Evolutionary conservation across 345 rosid species (phyloP).

Genomic region (Jatropha curcas): DNA sequence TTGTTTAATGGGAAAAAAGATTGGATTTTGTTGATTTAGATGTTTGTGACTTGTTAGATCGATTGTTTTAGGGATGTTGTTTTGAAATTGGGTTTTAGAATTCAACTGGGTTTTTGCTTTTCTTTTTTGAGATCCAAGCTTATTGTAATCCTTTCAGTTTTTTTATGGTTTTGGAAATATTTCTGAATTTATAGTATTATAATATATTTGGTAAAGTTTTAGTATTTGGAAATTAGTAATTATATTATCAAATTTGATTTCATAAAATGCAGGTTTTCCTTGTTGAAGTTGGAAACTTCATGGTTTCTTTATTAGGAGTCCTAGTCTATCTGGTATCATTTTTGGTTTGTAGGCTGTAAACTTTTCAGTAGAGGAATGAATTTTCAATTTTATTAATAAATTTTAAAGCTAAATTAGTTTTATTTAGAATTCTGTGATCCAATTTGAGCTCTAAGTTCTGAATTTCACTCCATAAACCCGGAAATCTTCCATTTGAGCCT

Average conservation of each 20-base stretch:
- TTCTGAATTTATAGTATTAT: no score
- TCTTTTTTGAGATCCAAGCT: background rate
- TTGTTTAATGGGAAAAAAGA: background rate
- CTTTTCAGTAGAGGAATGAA: background rate
- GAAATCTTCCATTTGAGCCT: background rate
- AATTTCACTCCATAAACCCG: background rate
- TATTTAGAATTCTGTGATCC: background rate
- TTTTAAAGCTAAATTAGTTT: background rate
- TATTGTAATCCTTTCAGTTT: no score
- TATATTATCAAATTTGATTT: no score
- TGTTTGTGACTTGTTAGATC: background rate
- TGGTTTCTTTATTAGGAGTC: no score
- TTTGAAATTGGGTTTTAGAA: background rate
- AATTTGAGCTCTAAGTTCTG: background rate
- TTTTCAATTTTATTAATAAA: background rate
- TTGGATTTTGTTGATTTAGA: slow-evolving; percentile 1
- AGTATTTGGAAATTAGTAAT: no score
- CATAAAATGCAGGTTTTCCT: no score
- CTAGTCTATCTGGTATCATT: no score
- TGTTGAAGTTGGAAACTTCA: no score
- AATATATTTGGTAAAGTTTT: no score
- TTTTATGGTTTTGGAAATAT: no score
- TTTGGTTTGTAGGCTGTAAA: no score
- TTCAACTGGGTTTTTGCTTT: background rate
- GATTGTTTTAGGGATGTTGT: background rate